Percentiles rank a stretch among this genome's conserved stretches.
Conservation (phyloP, 176 grass and related monocot genomes). For the Ananas comosus region DNA sequence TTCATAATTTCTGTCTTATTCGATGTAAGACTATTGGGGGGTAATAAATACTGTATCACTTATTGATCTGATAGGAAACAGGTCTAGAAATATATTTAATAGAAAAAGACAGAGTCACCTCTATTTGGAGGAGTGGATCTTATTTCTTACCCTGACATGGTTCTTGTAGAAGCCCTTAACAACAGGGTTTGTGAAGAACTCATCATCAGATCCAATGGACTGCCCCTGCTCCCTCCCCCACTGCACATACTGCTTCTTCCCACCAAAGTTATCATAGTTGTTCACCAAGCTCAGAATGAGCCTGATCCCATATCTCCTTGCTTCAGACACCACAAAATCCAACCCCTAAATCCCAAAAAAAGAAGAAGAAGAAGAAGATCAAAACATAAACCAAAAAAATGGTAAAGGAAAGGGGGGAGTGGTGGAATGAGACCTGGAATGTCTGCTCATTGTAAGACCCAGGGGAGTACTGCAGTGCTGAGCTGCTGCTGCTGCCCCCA, state of each 20-base stretch:
- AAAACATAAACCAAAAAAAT: slow-evolving; percentile 2
- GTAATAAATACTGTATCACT: too few relatives aligned
- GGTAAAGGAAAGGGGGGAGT: not conserved
- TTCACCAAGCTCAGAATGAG: slow-evolving; percentile 85
- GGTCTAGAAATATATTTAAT: too few relatives aligned
- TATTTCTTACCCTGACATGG: slow-evolving; percentile 59
- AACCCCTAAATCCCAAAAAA: slow-evolving; percentile 35
- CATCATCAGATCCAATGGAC: slow-evolving; percentile 66
- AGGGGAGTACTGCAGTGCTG: slow-evolving; percentile 60
- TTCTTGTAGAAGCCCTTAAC: slow-evolving; percentile 84
- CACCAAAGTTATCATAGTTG: slow-evolving; percentile 73
- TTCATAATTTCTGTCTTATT: too few relatives aligned
- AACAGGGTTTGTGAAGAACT: slow-evolving; percentile 74
- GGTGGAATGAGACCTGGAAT: slow-evolving; percentile 45
- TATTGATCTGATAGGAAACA: too few relatives aligned
- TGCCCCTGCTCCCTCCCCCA: slow-evolving; percentile 82
- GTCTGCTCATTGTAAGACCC: slow-evolving; percentile 81
- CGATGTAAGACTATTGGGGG: too few relatives aligned
- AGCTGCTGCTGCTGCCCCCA: slow-evolving; percentile 36
- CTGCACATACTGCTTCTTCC: slow-evolving; percentile 88
- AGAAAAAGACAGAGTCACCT: too few relatives aligned
- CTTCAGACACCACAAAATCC: slow-evolving; percentile 87
- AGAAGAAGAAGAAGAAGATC: not conserved
- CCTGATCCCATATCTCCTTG: slow-evolving; percentile 53
- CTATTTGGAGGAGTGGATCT: not conserved